phyloP scores from a whole-genome alignment of 2,329 filamentous ascomycete species.

The Laburnicola sp. region DNA sequence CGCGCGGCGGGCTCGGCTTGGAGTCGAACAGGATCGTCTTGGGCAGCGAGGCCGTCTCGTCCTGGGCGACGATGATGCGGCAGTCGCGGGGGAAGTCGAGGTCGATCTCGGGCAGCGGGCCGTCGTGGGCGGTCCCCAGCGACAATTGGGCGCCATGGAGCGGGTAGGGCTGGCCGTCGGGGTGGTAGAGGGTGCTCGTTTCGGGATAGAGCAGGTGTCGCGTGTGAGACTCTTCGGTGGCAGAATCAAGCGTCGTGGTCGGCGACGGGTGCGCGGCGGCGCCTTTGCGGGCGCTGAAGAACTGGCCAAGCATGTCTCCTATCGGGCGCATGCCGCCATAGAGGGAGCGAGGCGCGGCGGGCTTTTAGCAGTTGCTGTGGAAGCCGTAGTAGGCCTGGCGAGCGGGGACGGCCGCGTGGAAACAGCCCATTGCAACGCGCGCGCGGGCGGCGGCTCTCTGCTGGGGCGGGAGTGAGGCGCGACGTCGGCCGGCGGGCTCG shows the following conservation, averaged over 20 bases:
- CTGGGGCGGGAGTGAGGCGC: not conserved
- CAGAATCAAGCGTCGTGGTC: conserved; percentile 40
- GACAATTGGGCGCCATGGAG: conserved; percentile 35
- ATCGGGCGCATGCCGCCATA: conserved; percentile 17
- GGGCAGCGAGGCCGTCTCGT: conserved; percentile 42
- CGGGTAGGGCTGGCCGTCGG: conserved; percentile 43
- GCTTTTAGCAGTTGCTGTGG: conserved; percentile 20
- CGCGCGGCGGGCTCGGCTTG: conserved; percentile 39
- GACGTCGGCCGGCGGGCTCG: conserved; percentile 4
- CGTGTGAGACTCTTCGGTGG: conserved; percentile 48
- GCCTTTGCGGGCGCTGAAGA: conserved; percentile 44
- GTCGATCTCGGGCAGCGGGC: conserved; percentile 46
- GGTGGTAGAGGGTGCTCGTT: conserved; percentile 38
- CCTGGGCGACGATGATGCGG: conserved; percentile 50
- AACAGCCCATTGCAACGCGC: conserved; percentile 33
- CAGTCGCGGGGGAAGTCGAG: conserved; percentile 48
- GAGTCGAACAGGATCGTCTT: conserved; percentile 49
- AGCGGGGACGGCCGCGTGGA: conserved; percentile 22
- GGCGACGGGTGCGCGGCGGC: conserved; percentile 26
- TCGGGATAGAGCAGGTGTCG: conserved; percentile 48
- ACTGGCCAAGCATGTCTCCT: conserved; percentile 47
- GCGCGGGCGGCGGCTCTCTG: conserved; percentile 6
- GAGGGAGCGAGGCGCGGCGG: not conserved
- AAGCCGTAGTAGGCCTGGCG: conserved; percentile 23
- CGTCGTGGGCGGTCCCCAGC: conserved; percentile 39